phyloP scores from a whole-genome alignment of 1,284 basidiomycete species.

The Cronartium quercuum region DNA sequence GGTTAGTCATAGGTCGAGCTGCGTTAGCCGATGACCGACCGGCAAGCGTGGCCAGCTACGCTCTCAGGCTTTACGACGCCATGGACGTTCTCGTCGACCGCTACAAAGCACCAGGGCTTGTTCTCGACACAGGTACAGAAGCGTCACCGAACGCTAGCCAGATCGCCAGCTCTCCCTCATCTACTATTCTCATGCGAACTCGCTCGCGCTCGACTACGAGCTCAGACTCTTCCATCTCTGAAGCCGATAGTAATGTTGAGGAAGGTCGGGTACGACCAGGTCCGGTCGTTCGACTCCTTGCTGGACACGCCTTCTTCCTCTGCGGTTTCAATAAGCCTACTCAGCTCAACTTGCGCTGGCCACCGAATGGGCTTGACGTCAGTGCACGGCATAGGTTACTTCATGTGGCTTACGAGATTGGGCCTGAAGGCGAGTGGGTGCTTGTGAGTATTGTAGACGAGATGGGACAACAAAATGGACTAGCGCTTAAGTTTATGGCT shows the following conservation, averaged over 20 bases:
- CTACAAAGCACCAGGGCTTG: slow-evolving; percentile 18
- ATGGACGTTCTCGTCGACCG: slow-evolving; percentile 31
- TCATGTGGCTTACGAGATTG: slow-evolving; percentile 10
- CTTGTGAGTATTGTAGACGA: slow-evolving; percentile 14
- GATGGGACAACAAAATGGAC: slow-evolving; percentile 16
- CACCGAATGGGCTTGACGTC: slow-evolving; percentile 16
- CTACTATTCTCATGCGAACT: neutral
- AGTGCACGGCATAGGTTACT: slow-evolving; percentile 10
- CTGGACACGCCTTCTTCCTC: slow-evolving; percentile 19
- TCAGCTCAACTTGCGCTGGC: slow-evolving; percentile 31
- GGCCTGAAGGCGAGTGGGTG: neutral
- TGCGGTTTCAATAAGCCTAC: slow-evolving; percentile 8
- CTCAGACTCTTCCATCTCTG: neutral
- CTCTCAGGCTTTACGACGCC: slow-evolving; percentile 25
- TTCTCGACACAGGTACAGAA: neutral
- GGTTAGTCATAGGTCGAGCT: slow-evolving; percentile 1
- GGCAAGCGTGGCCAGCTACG: neutral
- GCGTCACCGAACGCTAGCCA: neutral
- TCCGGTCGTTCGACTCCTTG: neutral
- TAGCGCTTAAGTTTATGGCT: slow-evolving; percentile 4
- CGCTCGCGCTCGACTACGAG: neutral
- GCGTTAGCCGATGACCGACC: slow-evolving; percentile 8
- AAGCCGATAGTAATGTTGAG: neutral
- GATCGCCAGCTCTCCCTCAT: neutral
- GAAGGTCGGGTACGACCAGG: neutral